These are phyloP conservation scores for Drechmeria coniospora DNA, from an alignment of 2,329 filamentous ascomycete species.

Conservation along the genomic window DNA sequence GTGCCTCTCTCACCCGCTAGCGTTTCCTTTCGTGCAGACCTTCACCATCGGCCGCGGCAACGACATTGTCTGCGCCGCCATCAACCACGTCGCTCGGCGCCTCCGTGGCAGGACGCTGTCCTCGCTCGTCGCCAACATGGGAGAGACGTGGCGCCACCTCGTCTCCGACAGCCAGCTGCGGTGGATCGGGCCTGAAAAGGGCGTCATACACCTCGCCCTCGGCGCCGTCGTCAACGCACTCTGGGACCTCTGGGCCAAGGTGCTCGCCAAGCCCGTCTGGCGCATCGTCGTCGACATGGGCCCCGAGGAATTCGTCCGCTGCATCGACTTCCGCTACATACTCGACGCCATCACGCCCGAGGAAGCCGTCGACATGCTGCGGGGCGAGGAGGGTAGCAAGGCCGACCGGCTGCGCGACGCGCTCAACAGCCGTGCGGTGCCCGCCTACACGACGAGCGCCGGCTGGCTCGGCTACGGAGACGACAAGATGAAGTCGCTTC, in stretches of 20 bases:
- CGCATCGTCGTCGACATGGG: conserved; percentile 79
- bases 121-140: conserved; percentile 67
- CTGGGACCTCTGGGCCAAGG: conserved; percentile 93
- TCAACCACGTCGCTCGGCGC: conserved; percentile 61
- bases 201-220: conserved; percentile 82
- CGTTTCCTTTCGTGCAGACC: conserved; percentile 24
- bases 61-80: conserved; percentile 79
- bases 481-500: conserved; percentile 65
- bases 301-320: conserved; percentile 70
- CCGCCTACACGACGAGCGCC: conserved; percentile 79
- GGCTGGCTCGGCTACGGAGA: conserved; percentile 87
- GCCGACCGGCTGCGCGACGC: conserved; percentile 57
- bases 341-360: conserved; percentile 82
- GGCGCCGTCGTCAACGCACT: conserved; percentile 81
- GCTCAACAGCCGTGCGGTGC: conserved; percentile 58
- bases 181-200: conserved; percentile 91
- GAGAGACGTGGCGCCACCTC: conserved; percentile 80
- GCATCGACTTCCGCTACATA: conserved; percentile 92
- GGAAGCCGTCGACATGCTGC: conserved; percentile 61
- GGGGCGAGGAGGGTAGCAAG: conserved; percentile 51
- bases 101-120: conserved; percentile 62
- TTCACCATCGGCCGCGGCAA: conserved; percentile 84
- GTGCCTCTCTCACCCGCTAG: neutral
- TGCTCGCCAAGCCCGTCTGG: conserved; percentile 77
- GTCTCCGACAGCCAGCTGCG: conserved; percentile 80